Evolutionary conservation across 73 alveolate genomes (phyloP).

Genomic region (Uronychia setigera): DNA sequence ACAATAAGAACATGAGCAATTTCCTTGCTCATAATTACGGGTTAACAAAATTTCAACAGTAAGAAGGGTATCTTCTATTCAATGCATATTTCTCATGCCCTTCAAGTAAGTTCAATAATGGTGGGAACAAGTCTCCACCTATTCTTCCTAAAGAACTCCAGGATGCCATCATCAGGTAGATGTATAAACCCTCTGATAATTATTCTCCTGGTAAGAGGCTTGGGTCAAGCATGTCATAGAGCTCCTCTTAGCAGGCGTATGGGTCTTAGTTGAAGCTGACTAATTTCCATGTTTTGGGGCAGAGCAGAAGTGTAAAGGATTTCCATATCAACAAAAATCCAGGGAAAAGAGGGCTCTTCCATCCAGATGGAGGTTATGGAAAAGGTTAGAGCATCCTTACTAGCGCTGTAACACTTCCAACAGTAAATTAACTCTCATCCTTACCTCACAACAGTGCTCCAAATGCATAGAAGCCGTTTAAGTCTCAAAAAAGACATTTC

Average conservation of each 20-base stretch:
- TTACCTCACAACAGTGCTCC: no score
- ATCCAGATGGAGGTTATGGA: no score
- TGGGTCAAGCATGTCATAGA: not conserved
- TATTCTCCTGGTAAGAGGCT: no score
- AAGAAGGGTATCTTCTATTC: not conserved
- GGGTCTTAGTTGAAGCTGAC: not conserved
- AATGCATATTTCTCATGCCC: not conserved
- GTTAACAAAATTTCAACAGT: not conserved
- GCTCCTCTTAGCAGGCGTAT: not conserved
- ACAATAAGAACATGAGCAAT: not conserved
- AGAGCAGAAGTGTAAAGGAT: not conserved
- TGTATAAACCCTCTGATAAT: no score
- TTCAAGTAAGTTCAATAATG: not conserved
- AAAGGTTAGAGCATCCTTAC: no score
- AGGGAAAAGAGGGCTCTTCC: not conserved
- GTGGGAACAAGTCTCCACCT: no score
- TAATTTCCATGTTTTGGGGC: not conserved
- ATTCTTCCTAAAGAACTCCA: no score
- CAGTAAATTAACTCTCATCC: no score
- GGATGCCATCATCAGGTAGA: no score
- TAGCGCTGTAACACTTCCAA: no score
- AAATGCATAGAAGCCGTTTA: no score
- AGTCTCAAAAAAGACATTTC: no score
- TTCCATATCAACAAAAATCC: not conserved
- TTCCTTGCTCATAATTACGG: not conserved